Conservation (phyloP, 1,139 yeast species). For the Pneumocystis carinii region DNA sequence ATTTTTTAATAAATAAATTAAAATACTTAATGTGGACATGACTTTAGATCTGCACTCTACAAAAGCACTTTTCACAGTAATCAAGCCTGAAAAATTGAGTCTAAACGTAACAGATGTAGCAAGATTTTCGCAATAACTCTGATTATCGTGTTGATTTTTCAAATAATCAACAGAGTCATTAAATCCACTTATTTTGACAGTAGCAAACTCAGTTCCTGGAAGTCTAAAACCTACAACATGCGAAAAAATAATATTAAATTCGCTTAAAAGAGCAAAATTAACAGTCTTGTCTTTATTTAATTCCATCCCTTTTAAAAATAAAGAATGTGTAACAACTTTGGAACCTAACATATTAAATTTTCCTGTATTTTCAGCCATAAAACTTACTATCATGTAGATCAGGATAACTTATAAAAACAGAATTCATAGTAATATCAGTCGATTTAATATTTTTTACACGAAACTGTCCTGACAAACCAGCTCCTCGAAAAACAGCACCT, state of each 20-base stretch:
- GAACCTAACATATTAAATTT: background rate
- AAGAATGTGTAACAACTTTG: constrained; percentile 6
- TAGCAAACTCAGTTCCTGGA: background rate
- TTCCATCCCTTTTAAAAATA: constrained; percentile 29
- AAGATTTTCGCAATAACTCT: constrained; percentile 1
- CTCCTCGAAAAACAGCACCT: constrained; percentile 67
- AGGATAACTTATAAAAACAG: constrained; percentile 19
- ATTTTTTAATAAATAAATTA: constrained; percentile 6
- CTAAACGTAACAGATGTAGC: constrained; percentile 3
- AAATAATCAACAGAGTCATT: constrained; percentile 1
- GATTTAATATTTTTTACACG: constrained; percentile 45
- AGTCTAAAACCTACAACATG: background rate
- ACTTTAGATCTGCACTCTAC: constrained; percentile 6
- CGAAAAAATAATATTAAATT: constrained; percentile 2
- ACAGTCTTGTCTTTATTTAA: constrained; percentile 1
- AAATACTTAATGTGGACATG: constrained; percentile 3
- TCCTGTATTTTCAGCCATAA: background rate
- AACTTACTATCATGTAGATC: background rate
- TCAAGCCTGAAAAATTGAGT: constrained; percentile 7
- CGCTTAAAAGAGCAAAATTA: background rate
- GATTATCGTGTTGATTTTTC: background rate
- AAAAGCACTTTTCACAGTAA: background rate
- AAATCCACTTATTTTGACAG: constrained; percentile 4
- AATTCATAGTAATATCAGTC: constrained; percentile 37
- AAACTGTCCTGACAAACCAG: constrained; percentile 44